Base-by-base conservation (phyloP, 805 yeast species). In the Ogataea nonfermentans region DNA sequence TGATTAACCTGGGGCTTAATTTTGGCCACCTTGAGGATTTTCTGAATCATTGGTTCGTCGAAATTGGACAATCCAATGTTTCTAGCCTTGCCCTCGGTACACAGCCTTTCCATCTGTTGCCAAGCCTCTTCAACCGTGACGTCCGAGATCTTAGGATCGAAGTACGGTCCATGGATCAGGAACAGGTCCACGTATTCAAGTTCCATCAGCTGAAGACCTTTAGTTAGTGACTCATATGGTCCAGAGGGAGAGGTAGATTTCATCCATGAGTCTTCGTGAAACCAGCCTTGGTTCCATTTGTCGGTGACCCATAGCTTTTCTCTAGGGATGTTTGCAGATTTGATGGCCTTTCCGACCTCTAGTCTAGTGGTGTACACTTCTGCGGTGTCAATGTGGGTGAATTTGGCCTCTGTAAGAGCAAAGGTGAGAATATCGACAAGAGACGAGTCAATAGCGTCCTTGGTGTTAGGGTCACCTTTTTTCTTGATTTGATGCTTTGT, bases 1-100 rank as follows among this genome's bases (percentile, higher is more conserved):
- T 84, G 91, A 55, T 82, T 76, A 17, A 83, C 77, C 47, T 66
- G 70, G 3, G 89, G 88, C 46, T 67, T 68, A 44, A 61, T 59
- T 32, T 70, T 71, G 9, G 75, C 71, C 28, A 62, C 50, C 19
- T 62, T 57, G 17, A 73, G 53, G 14, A 76, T 59, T 24, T 52
- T 55, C 44, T 79, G 65, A 35, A 81, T 55, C 42, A 73, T 67
- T 12, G 59, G 64, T 12, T 62, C 61, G 32, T 74, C 66, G 50
- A 78, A 81, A 56, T 84, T 84, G 11, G 88, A 81, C 20, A 79
- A 80, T 9, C 80, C 80, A 41, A 74, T 73, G 49, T 70, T 64
- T 33, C 70, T 61, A n/a, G 69, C 70, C 36, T 63, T 60, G 4
- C 79, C 79, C 28, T 66, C 65, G 27, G 67, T 62, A 39, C 66